Base-by-base conservation (phyloP, 192 early-diverging fungal genomes). In the Coemansia erecta region DNA sequence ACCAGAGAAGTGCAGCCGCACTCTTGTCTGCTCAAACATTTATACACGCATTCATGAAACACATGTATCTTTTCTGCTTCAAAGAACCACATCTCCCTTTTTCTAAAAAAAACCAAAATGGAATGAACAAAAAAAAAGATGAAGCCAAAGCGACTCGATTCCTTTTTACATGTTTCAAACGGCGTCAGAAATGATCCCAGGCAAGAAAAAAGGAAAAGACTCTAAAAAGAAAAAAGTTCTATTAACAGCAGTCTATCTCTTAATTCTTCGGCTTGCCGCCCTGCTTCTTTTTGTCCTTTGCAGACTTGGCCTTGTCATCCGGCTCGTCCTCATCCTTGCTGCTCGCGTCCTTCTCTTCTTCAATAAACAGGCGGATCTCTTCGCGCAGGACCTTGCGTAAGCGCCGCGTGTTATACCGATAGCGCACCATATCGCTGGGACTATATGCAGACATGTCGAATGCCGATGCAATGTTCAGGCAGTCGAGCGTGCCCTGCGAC, bases 401-500 rank as follows among this genome's bases (percentile, higher is more conserved):
- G 4, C 13, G 18, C 1, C 26, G 26, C 0, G 52, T 50, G 24
- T 72, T 68, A 15, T 24, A 8, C 44, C 53, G 46, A 42, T 65
- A 68, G 18, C 47, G 39, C 21, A 37, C 45, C 37, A 78, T 72
- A 42, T 78, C 75, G 10, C 41, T 24, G 0, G 65, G 62, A 0
- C 52, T 44, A 55, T 63, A 78, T 0, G 60, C 68, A 9, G 59
- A 60, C 56, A 78, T 57, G 35, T 78, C 75, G 52, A 68, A 72
- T 0, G 75, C 75, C 21, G 64, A 43, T 0, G 75, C 75, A 31
- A 78, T 54, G 8, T 62, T 71, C 43, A 78, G 48, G 17, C 18
- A 26, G 8, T 50, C 56, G 35, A 60, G 22, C 7, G 59, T 9
- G 0, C 19, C 44, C 33, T 58, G 50, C 3, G 51, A 26, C 12